Evolutionary conservation across 2,329 filamentous ascomycete species (phyloP).

Genomic region (Teratosphaeria nubilosa): DNA sequence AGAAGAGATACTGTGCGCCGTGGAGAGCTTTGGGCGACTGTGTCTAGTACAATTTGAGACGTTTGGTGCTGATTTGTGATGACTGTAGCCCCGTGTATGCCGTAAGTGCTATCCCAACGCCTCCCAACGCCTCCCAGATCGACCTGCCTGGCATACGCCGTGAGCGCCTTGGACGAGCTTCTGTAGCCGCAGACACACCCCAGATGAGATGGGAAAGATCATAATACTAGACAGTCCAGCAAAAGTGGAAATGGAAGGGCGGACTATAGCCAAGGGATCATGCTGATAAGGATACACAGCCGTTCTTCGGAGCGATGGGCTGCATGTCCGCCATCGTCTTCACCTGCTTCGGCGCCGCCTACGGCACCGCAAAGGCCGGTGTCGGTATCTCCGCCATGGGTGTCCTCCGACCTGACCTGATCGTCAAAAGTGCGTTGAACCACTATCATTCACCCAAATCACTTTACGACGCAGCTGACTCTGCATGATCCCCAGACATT

Average conservation of each 20-base stretch:
- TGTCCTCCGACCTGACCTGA: conserved; percentile 93
- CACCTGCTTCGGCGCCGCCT: conserved; percentile 92
- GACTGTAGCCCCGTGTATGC: conserved; percentile 82
- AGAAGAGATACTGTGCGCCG: background rate
- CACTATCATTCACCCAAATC: background rate
- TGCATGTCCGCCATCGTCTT: conserved; percentile 93
- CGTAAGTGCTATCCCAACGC: conserved; percentile 56
- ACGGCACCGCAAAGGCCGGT: conserved; percentile 98
- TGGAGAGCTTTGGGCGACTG: background rate
- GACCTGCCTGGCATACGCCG: background rate
- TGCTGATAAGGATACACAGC: conserved; percentile 33
- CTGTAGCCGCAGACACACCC: background rate
- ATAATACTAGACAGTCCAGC: background rate
- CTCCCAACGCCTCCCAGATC: conserved; percentile 2
- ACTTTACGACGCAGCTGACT: conserved; percentile 5
- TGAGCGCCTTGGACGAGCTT: background rate
- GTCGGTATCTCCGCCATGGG: conserved; percentile 98
- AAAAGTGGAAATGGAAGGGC: background rate
- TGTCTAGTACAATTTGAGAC: background rate
- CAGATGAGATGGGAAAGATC: background rate
- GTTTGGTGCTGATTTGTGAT: conserved; percentile 15
- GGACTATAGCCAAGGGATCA: background rate
- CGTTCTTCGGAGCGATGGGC: conserved; percentile 96
- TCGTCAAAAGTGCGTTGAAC: conserved; percentile 87
- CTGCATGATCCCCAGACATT: conserved; percentile 57